These are phyloP conservation scores for Penicillium crustosum DNA, from an alignment of 2,329 filamentous ascomycete species.

Conservation along the genomic window DNA sequence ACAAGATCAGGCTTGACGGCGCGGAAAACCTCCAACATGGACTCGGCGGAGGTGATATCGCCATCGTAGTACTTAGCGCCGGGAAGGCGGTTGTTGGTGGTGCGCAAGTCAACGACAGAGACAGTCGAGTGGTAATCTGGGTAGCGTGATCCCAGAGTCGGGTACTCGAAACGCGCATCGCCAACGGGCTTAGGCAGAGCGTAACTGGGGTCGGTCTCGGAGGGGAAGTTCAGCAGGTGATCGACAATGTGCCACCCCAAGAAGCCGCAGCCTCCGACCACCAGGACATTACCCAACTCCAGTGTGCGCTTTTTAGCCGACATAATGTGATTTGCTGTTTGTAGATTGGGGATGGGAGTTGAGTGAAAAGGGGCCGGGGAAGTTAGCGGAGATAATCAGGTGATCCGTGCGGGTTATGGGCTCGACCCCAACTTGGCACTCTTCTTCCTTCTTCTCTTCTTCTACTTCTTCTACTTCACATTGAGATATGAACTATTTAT, in stretches of 20 bases:
- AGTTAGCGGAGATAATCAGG: slow-evolving; percentile 16
- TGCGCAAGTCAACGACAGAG: slow-evolving; percentile 71
- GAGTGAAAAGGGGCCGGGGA: slow-evolving; percentile 21
- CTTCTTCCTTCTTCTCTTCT: not conserved
- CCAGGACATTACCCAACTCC: slow-evolving; percentile 67
- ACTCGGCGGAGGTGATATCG: slow-evolving; percentile 69
- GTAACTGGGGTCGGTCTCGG: slow-evolving; percentile 43
- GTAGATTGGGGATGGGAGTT: not conserved
- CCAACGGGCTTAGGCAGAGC: slow-evolving; percentile 37
- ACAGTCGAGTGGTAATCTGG: slow-evolving; percentile 53
- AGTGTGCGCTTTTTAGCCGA: slow-evolving; percentile 34
- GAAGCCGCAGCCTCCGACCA: slow-evolving; percentile 82
- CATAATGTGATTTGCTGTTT: slow-evolving; percentile 24
- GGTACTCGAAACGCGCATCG: slow-evolving; percentile 40
- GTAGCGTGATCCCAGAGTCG: slow-evolving; percentile 41
- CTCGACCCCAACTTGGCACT: not conserved
- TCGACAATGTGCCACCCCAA: slow-evolving; percentile 79
- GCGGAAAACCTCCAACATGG: slow-evolving; percentile 63
- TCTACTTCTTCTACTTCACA: not conserved
- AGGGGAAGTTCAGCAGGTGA: slow-evolving; percentile 64
- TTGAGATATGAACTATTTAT: too few species aligned
- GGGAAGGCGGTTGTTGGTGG: slow-evolving; percentile 64
- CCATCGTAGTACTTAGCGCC: slow-evolving; percentile 69
- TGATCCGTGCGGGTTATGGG: slow-evolving; percentile 14
- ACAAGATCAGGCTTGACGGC: slow-evolving; percentile 75